These are phyloP conservation scores for Tausonia pullulans DNA, from an alignment of 1,284 basidiomycete species.

Conservation along the genomic window DNA sequence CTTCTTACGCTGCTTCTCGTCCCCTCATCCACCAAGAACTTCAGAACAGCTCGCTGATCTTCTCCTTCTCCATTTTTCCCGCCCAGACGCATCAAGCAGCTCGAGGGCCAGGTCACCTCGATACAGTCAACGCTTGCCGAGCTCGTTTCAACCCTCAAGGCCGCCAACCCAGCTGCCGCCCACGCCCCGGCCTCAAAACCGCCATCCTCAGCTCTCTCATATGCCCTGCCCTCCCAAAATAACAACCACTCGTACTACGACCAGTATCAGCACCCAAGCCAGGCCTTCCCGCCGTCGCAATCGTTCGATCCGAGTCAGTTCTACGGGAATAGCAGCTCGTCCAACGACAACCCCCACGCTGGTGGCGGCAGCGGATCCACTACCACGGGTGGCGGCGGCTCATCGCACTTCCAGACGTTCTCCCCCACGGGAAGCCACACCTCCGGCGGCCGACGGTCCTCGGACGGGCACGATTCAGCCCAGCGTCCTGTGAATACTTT, in stretches of 20 bases:
- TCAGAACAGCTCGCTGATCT: no score
- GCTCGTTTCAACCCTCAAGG: constrained; percentile 41
- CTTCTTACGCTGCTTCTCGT: background rate
- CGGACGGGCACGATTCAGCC: no score
- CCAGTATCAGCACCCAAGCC: no score
- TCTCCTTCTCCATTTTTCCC: background rate
- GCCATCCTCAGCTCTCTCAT: background rate
- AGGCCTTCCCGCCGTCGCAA: background rate
- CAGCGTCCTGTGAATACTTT: no score
- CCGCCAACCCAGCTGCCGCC: background rate
- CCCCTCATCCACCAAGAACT: background rate
- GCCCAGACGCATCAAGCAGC: constrained; percentile 65
- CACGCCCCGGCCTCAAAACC: background rate
- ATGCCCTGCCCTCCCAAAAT: background rate
- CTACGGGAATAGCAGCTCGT: no score
- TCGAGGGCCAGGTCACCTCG: constrained; percentile 65
- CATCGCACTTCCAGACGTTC: no score
- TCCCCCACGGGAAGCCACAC: no score
- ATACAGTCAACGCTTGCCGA: constrained; percentile 69
- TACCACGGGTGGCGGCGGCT: no score
- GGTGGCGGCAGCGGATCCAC: no score
- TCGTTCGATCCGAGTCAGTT: no score
- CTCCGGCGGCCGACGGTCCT: no score
- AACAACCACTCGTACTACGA: background rate
- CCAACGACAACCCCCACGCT: background rate